phyloP scores from a whole-genome alignment of 805 yeast species.

The Priceomyces castillae region DNA sequence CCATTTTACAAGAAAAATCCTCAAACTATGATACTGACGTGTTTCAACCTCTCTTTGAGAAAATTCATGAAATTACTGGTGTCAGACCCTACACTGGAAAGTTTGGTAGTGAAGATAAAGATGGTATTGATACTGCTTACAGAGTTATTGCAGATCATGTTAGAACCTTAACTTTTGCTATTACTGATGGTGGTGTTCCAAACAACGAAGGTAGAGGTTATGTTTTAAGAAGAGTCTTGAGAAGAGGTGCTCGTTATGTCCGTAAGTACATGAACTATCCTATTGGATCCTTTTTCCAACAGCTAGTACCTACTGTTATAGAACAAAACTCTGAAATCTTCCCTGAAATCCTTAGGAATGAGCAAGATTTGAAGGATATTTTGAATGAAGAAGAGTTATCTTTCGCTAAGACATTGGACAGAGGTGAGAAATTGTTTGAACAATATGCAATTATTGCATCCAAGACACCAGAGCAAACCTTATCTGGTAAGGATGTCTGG shows the following conservation, averaged over 20 bases:
- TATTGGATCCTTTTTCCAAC: slow-evolving; percentile 90
- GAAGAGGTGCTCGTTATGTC: slow-evolving; percentile 97
- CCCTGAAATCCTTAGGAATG: slow-evolving; percentile 83
- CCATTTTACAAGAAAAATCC: slow-evolving; percentile 83
- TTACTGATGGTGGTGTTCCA: slow-evolving; percentile 99
- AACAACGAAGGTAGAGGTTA: slow-evolving; percentile 99
- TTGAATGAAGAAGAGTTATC: slow-evolving; percentile 95
- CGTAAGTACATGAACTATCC: slow-evolving; percentile 96
- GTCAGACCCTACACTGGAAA: slow-evolving; percentile 89
- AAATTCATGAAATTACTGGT: slow-evolving; percentile 90
- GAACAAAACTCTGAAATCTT: slow-evolving; percentile 83
- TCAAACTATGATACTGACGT: slow-evolving; percentile 98
- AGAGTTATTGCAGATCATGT: slow-evolving; percentile 98
- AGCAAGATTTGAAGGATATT: slow-evolving; percentile 78
- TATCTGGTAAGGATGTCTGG: slow-evolving; percentile 96
- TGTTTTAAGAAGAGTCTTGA: slow-evolving; percentile 91
- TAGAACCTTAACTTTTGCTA: slow-evolving; percentile 92
- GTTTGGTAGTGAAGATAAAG: slow-evolving; percentile 88
- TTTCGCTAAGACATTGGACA: slow-evolving; percentile 90
- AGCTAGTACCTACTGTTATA: slow-evolving; percentile 87
- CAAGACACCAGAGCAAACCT: slow-evolving; percentile 66
- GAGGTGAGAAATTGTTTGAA: slow-evolving; percentile 96
- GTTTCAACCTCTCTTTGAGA: slow-evolving; percentile 80
- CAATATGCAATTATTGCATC: slow-evolving; percentile 85
- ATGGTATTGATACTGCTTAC: slow-evolving; percentile 97